Percentiles rank a stretch among this genome's conserved stretches.
These are phyloP conservation scores for Leishmania tropica DNA, from an alignment of 208 protist genomes.

Conservation along the genomic window DNA sequence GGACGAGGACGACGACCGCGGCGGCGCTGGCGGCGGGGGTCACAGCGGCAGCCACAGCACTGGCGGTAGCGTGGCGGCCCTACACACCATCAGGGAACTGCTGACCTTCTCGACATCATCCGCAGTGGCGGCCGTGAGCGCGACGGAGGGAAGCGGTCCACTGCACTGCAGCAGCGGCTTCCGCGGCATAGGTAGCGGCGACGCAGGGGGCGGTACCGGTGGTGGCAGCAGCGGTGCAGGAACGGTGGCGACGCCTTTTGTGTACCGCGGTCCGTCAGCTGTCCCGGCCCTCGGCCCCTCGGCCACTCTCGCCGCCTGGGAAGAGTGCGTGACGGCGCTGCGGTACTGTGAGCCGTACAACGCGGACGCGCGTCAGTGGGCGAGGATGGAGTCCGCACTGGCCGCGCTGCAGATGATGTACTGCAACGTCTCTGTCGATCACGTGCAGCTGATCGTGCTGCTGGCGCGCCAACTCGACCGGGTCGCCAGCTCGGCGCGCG, in stretches of 20 bases:
- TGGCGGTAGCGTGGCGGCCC: slow-evolving; percentile 8
- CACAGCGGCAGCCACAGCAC: slow-evolving; percentile 8
- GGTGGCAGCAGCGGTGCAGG: slow-evolving; percentile 4
- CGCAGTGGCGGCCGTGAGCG: slow-evolving; percentile 8
- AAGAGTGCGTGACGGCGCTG: slow-evolving; percentile 22
- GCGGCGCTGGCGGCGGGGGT: slow-evolving; percentile 10
- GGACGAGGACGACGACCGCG: slow-evolving; percentile 28
- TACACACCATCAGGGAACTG: slow-evolving; percentile 22
- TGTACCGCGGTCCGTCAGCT: slow-evolving; percentile 23
- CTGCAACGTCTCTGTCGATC: slow-evolving; percentile 54
- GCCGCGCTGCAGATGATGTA: slow-evolving; percentile 62
- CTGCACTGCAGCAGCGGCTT: slow-evolving; percentile 13
- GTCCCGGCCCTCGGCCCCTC: slow-evolving; percentile 4
- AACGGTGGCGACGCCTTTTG: slow-evolving; percentile 16
- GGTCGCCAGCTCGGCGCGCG: slow-evolving; percentile 46
- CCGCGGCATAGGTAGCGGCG: slow-evolving; percentile 7
- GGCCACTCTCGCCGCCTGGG: slow-evolving; percentile 31
- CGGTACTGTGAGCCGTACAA: slow-evolving; percentile 35
- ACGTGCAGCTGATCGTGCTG: slow-evolving; percentile 52
- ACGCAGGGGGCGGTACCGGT: slow-evolving; percentile 1
- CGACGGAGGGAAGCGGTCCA: slow-evolving; percentile 9
- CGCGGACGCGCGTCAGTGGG: slow-evolving; percentile 31
- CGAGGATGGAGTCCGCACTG: slow-evolving; percentile 50
- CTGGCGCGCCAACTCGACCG: slow-evolving; percentile 63
- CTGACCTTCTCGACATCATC: slow-evolving; percentile 23